These are phyloP conservation scores for Ogataea haglerorum DNA, from an alignment of 805 yeast species.

Conservation along the genomic window DNA sequence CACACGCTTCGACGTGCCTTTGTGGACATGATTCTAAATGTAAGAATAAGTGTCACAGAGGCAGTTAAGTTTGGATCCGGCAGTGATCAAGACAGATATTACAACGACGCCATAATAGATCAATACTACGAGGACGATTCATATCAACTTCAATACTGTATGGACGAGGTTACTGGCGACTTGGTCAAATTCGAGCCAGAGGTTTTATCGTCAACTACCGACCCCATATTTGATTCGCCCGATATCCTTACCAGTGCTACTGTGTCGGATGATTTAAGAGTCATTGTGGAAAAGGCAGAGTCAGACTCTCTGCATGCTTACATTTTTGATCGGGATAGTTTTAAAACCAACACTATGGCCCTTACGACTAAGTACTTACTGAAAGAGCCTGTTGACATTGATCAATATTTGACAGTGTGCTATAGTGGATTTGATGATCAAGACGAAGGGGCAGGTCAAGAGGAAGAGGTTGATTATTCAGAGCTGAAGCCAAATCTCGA, in stretches of 20 bases:
- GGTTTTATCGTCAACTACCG: slow-evolving; percentile 2
- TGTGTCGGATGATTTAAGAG: slow-evolving; percentile 19
- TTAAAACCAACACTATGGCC: slow-evolving; percentile 10
- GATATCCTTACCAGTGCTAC: slow-evolving; percentile 11
- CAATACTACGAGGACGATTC: slow-evolving; percentile 16
- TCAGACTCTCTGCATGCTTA: slow-evolving; percentile 4
- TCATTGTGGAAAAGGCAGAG: slow-evolving; percentile 11
- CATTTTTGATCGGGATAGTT: slow-evolving; percentile 10
- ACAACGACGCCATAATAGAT: slow-evolving; percentile 19
- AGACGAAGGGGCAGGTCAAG: slow-evolving; percentile 7
- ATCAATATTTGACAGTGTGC: slow-evolving; percentile 12
- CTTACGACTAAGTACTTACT: slow-evolving; percentile 13
- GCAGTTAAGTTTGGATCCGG: neutral
- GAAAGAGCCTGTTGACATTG: slow-evolving; percentile 11
- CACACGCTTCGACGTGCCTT: too few relatives aligned
- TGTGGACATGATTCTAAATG: too few relatives aligned
- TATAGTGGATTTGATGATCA: slow-evolving; percentile 9
- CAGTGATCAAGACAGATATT: slow-evolving; percentile 6
- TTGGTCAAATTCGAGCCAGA: slow-evolving; percentile 12
- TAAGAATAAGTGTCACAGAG: too few relatives aligned
- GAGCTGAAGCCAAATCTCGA: slow-evolving; percentile 11
- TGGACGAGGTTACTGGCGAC: slow-evolving; percentile 23
- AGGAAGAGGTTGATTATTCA: slow-evolving; percentile 7
- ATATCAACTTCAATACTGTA: slow-evolving; percentile 11
- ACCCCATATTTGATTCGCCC: slow-evolving; percentile 10